Evolutionary conservation across 805 yeast species (phyloP).

Genomic region (Candida sonorensis): DNA sequence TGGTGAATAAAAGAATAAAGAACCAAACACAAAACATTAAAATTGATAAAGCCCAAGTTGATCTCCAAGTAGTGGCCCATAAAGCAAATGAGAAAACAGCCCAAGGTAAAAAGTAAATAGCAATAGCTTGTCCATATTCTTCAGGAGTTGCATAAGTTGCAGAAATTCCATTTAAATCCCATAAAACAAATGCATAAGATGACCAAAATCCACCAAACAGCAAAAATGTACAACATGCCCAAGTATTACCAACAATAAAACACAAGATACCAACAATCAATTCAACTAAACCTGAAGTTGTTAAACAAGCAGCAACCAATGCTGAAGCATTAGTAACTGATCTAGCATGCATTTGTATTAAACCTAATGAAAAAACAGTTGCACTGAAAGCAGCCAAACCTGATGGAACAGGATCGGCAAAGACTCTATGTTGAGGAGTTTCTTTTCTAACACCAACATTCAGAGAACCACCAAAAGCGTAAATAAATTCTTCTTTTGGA

Average conservation of each 20-base stretch:
- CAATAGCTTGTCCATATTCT: conserved; percentile 38
- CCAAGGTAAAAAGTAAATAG: conserved; percentile 46
- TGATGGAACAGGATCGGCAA: conserved; percentile 46
- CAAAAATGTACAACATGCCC: conserved; percentile 47
- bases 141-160: conserved; percentile 31
- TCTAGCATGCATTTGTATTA: conserved; percentile 39
- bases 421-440: conserved; percentile 19
- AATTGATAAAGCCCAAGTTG: conserved; percentile 35
- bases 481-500: conserved; percentile 47
- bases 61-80: conserved; percentile 40
- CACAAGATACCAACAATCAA: conserved; percentile 47
- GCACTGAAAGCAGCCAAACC: conserved; percentile 45
- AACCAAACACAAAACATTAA: conserved; percentile 38
- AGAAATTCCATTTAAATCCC: conserved; percentile 36
- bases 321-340: conserved; percentile 37
- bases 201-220: conserved; percentile 54
- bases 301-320: conserved; percentile 38
- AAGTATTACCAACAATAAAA: conserved; percentile 43
- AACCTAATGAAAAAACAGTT: conserved; percentile 41
- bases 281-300: conserved; percentile 45
- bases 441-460: conserved; percentile 33
- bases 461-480: conserved; percentile 57
- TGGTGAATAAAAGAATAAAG: conserved; percentile 39
- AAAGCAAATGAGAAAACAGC: conserved; percentile 41
- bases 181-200: conserved; percentile 39